Evolutionary conservation across 2,329 filamentous ascomycete species (phyloP).

Genomic region (Diaporthe ampelina): DNA sequence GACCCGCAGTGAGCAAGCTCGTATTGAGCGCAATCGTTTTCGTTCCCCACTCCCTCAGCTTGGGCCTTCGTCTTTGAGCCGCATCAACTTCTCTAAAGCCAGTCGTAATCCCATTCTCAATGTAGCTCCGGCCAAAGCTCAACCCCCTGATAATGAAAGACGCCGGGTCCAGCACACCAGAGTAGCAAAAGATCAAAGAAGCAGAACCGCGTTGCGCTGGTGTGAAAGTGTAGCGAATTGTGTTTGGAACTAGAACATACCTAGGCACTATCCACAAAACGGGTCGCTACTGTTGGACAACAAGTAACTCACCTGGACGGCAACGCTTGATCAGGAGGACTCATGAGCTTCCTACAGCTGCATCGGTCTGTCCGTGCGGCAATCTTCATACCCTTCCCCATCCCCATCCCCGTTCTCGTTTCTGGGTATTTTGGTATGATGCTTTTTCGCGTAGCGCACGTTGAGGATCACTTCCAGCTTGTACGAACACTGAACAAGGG

Average conservation of each 20-base stretch:
- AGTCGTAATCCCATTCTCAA: too few relatives aligned
- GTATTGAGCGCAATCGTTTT: neutral
- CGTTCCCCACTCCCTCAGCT: too few relatives aligned
- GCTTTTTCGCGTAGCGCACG: neutral
- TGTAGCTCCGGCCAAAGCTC: too few relatives aligned
- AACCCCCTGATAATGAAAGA: too few relatives aligned
- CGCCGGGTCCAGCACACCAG: neutral
- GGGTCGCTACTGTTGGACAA: neutral
- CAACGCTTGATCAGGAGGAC: neutral
- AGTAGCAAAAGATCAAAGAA: neutral
- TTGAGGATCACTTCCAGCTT: neutral
- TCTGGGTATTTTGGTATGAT: neutral
- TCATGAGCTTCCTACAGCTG: neutral
- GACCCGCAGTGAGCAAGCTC: neutral
- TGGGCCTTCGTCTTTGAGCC: too few relatives aligned
- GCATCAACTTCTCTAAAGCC: too few relatives aligned
- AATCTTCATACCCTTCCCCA: neutral
- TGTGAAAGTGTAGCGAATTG: neutral
- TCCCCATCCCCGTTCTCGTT: neutral
- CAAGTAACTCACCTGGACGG: neutral
- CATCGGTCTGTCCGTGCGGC: neutral
- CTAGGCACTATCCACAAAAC: neutral
- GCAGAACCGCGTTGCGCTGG: neutral
- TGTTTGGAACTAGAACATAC: neutral
- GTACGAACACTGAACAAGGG: neutral